These are phyloP conservation scores for Gypsophila paniculata DNA, from an alignment of 179 eudicot species.

Conservation along the genomic window DNA sequence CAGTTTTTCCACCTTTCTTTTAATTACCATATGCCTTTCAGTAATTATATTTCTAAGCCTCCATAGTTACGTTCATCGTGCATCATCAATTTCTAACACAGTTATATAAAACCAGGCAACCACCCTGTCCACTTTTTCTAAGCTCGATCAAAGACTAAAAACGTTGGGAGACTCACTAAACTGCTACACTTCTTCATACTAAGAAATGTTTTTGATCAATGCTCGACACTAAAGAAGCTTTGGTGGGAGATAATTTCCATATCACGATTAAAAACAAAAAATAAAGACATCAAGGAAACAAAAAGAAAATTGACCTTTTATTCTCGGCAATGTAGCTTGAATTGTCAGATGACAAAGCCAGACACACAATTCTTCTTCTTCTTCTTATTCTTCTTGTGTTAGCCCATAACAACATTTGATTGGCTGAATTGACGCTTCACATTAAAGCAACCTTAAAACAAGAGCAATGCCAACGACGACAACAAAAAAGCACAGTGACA, in stretches of 20 bases:
- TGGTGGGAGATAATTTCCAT: not conserved
- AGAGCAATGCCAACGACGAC: too few species aligned
- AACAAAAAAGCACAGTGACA: too few species aligned
- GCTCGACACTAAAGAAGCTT: too few species aligned
- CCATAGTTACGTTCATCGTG: not conserved
- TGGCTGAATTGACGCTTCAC: constrained; percentile 18
- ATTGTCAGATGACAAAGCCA: constrained; percentile 26
- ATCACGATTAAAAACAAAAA: not conserved
- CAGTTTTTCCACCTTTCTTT: not conserved
- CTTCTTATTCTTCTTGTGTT: constrained; percentile 21
- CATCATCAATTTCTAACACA: too few species aligned
- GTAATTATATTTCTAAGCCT: not conserved
- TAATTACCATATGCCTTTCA: not conserved
- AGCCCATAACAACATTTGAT: constrained; percentile 10
- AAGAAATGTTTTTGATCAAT: too few species aligned
- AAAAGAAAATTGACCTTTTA: constrained; percentile 15
- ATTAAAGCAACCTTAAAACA: not conserved
- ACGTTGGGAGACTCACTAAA: not conserved
- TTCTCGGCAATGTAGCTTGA: constrained; percentile 10
- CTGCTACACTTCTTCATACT: too few species aligned
- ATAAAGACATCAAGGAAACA: not conserved
- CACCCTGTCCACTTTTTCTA: too few species aligned
- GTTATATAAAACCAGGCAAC: too few species aligned
- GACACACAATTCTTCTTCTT: constrained; percentile 19
- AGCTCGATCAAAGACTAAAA: not conserved